Evolutionary conservation across 495 filamentous ascomycete species (phyloP), one percentile per base, ranked within the genome.

Genomic region (Trichoderma orchidacearum): DNA sequence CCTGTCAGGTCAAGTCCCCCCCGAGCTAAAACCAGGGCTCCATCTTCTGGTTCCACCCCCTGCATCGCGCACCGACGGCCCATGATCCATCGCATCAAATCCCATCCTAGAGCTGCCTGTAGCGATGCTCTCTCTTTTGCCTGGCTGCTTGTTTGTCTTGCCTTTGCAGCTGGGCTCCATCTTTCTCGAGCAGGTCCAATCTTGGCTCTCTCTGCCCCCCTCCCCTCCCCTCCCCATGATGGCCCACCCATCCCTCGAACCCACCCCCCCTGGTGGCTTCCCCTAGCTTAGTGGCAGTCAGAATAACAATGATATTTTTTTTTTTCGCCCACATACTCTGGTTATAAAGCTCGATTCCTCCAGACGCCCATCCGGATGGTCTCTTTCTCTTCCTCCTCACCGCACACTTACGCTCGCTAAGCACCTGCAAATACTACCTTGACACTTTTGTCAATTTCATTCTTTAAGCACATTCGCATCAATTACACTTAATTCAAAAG

Each of bases 371-470:
- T 56, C 59, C 66, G 60, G 59, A 60, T 58, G 57, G 65, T 64
- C 68, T 64, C 62, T 58, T 62, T 58, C 55, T 58, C 58, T 55
- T 65, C 65, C 61, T 70, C 70, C 74, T 72, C 74, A n/a, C n/a
- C n/a, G n/a, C n/a, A 48, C 41, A 48, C 75, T 74, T 74, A 66
- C 70, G 68, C 71, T 70, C 68, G 68, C 66, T 68, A 61, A 55
- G 53, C 31, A 55, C 53, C 59, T 60, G 52, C 66, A 67, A 70
- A 60, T 58, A n/a, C 55, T 51, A 66, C 61, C 72, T 70, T 72
- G 76, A 76, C 77, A 79, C 73, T 78, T 74, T 55, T 75, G 78
- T 81, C 78, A 79, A 71, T 72, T 81, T 68, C 78, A 78, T 71
- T 81, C 78, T 74, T 81, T 81, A 64, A 57, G 35, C 52, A 58